Evolutionary conservation across 1,284 basidiomycete genomes (phyloP), one percentile per base, ranked within the genome.

Genomic region (Sparassis latifolia): DNA sequence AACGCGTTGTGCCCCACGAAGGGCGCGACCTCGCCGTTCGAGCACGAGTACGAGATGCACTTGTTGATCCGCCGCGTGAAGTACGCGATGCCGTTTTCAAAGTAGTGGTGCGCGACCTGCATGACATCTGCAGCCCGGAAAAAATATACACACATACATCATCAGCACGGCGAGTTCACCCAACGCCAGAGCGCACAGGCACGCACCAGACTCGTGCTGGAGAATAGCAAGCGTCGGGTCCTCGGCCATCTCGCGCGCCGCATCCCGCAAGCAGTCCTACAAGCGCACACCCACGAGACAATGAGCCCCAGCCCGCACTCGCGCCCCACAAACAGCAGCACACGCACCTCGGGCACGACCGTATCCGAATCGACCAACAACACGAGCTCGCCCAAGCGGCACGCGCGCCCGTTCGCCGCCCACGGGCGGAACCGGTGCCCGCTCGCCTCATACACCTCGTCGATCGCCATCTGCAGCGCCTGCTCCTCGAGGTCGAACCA

Each of bases 1-100:
- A 79, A 80, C 51, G 78, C 78, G 54, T 81, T 81, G 66, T 82
- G 79, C 0, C 79, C 79, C 59, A 81, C 75, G 59, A 80, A 80
- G 2, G 78, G 78, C 1, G 78, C 74, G 54, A 71, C 71, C 65
- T 79, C 78, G 48, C 75, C 79, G 57, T 74, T 77, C 2, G 78
- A 74, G 50, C 69, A 70, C 33, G 69, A 70, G 52, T 76, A 71
- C n/a, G 70, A 71, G 58, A 73, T 73, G 41, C 65, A 69, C 62
- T 62, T 64, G 58, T 77, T 73, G 61, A 78, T 73, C 54, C 74
- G 65, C 12, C 71, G 64, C 4, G 77, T 79, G 64, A 82, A 82
- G 66, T 76, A 77, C n/a, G 76, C 74, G 50, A 82, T 76, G 27
- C 74, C 75, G 57, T 75, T 76, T 62, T 82, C 79, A 52, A 82